Percentiles rank a stretch among this genome's conserved stretches.
Conservation (phyloP, 257 asterid genomes). For the Solanum commersonii region DNA sequence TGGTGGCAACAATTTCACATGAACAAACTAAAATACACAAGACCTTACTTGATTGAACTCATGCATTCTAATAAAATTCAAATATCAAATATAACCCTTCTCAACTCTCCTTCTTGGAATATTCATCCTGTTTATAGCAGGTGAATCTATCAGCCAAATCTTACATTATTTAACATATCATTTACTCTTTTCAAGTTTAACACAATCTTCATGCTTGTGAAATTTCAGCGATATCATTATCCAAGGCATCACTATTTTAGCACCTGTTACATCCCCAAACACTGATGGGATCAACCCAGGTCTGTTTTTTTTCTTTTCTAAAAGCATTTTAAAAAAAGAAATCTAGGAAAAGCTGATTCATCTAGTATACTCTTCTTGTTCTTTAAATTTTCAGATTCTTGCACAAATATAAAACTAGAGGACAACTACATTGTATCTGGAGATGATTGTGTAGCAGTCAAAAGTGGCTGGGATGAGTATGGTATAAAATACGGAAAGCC, state of each 20-base stretch:
- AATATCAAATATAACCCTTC: constrained; percentile 57
- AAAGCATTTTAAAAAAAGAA: neutral
- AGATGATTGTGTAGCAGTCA: constrained; percentile 76
- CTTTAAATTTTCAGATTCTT: constrained; percentile 46
- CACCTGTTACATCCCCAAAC: constrained; percentile 86
- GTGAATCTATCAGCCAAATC: constrained; percentile 11
- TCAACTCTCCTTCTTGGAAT: constrained; percentile 90
- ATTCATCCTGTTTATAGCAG: constrained; percentile 89
- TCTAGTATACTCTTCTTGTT: neutral
- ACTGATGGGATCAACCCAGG: constrained; percentile 95
- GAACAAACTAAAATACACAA: constrained; percentile 64
- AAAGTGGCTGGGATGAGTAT: constrained; percentile 92
- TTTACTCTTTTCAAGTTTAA: neutral
- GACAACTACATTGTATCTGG: constrained; percentile 73
- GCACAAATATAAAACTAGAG: constrained; percentile 73
- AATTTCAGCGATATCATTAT: constrained; percentile 57
- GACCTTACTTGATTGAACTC: constrained; percentile 75
- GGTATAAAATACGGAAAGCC: constrained; percentile 81
- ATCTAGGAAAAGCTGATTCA: neutral
- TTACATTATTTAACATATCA: neutral
- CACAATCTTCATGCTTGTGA: neutral
- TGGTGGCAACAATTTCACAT: constrained; percentile 90
- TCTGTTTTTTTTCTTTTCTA: neutral
- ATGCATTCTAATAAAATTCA: constrained; percentile 71
- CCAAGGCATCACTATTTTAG: constrained; percentile 71